Base-by-base conservation (phyloP, 1,284 basidiomycete genomes). In the Rhodotorula sp. region DNA sequence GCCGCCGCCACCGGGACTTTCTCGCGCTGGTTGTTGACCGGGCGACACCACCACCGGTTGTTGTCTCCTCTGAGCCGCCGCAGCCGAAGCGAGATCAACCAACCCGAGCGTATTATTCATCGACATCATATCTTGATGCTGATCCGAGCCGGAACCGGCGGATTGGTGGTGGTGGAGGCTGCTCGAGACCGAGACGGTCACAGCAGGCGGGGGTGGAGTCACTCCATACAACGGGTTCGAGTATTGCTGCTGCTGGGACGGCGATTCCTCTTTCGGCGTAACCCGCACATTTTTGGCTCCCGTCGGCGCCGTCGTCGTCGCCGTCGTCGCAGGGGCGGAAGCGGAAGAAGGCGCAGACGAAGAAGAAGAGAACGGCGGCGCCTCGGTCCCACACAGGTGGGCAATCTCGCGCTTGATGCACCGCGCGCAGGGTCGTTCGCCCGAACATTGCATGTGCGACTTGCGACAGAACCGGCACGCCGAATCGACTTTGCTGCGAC, bases 331-430 rank as follows among this genome's bases (percentile, higher is more conserved):
- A 12, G 39, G 39, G 47, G 31, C 52, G 58, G 68, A 5, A 31
- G 49, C 10, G 18, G 60, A 56, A 23, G 58, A 56, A 7, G 64
- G 54, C 12, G 51, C 26, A 10, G 59, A 43, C 56, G 61, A 43
- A 29, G 29, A 29, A 2, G 29, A 29, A 29, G 3, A 29, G 7
- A 39, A 18, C 8, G 70, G 69, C 58, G 77, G 77, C 34, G 34
- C 34, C 48, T 78, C 78, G 10, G 64, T 69, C 39, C 39, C 39
- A 67, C 83, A 83, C 21, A 83, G 74, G 70, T 84, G 82, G 1
- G 82, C 81, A 51, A 84, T 84, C 65, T 83, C 82, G 29, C 83
- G 77, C 74, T 83, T 83, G 76, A 84, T 79, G 70, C 83, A 83
- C 7, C 82, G 70, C 59, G 78, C 77, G 62, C 82, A 83, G 2